Percentiles rank a stretch among this genome's conserved stretches.
Evolutionary conservation across 345 rosid species (phyloP).

Genomic region (Arabidopsis suecica): DNA sequence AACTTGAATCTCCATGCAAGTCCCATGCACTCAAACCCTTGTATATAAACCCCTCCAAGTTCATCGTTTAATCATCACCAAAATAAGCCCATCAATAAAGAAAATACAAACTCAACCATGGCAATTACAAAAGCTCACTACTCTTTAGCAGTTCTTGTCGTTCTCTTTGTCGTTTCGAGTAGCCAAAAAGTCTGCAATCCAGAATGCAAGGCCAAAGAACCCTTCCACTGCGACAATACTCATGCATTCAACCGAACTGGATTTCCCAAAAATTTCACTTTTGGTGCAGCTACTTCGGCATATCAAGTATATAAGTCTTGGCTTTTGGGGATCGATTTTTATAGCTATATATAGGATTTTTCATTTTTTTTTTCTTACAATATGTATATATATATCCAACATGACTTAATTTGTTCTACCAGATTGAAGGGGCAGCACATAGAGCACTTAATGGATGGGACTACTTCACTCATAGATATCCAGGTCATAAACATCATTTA

Average conservation of each 20-base stretch:
- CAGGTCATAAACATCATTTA: background rate
- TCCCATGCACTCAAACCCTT: conserved; percentile 11
- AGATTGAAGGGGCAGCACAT: conserved; percentile 32
- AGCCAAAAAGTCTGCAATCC: conserved; percentile 18
- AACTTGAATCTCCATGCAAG: conserved; percentile 1
- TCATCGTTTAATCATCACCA: conserved; percentile 12
- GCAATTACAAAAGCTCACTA: conserved; percentile 8
- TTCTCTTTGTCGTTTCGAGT: background rate
- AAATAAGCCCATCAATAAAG: background rate
- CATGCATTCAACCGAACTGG: conserved; percentile 23
- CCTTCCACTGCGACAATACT: conserved; percentile 23
- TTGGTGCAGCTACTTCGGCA: conserved; percentile 37
- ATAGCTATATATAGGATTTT: background rate
- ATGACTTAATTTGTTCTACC: background rate
- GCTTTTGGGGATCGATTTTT: background rate
- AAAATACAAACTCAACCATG: background rate
- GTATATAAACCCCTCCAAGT: conserved; percentile 1
- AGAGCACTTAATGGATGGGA: conserved; percentile 36
- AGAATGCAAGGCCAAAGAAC: conserved; percentile 31
- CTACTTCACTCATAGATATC: conserved; percentile 32
- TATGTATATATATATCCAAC: too few relatives aligned
- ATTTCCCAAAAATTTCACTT: conserved; percentile 21
- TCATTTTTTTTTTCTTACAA: background rate
- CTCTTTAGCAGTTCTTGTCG: conserved; percentile 6
- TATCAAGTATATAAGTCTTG: conserved; percentile 20